Evolutionary conservation across 2,329 filamentous ascomycete genomes (phyloP), one percentile per base, ranked within the genome.

Genomic region (Botrytis tulipae): DNA sequence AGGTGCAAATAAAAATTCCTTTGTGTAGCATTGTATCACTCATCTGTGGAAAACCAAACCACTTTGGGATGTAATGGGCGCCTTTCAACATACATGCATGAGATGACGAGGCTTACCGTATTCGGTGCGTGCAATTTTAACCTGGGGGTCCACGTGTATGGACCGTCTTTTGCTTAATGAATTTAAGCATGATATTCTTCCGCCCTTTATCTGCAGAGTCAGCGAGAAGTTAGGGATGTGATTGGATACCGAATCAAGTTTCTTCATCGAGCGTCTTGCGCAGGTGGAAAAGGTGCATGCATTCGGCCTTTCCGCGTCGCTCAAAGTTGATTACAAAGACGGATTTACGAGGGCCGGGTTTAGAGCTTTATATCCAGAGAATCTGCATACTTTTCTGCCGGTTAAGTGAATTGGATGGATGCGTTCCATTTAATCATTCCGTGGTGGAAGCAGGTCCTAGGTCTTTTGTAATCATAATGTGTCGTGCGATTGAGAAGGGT

Each of bases 301-400:
- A 67, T 72, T 57, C 70, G 70, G 70, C 40, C 48, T 67, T 72
- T 29, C 70, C 70, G 70, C 48, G 61, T 66, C 44, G 61, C 66
- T 72, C 48, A 63, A 20, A 18, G 16, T 32, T 42, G 63, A 69
- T 69, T 69, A 72, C 44, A 40, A 61, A 60, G 12, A 42, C 54
- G 71, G 71, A 51, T 35, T 60, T 72, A 72, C 40, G 18, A 35
- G 44, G n/a, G 14, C n/a, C n/a, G 18, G 54, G 22, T 40, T 51
- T 44, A 44, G 48, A 18, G 18, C 22, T 32, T 20, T 51, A 32
- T 54, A 51, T 71, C 59, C 61, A 67, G 40, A 44, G n/a, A 48
- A 65, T 6, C 40, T 65, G 40, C 61, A 32, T 25, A 4, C n/a
- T 57, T 22, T 32, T 25, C n/a, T n/a, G 16, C 20, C 25, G 35